These are phyloP conservation scores for Chlorella sp. DNA, from an alignment of 139 green algal genomes.

Conservation along the genomic window DNA sequence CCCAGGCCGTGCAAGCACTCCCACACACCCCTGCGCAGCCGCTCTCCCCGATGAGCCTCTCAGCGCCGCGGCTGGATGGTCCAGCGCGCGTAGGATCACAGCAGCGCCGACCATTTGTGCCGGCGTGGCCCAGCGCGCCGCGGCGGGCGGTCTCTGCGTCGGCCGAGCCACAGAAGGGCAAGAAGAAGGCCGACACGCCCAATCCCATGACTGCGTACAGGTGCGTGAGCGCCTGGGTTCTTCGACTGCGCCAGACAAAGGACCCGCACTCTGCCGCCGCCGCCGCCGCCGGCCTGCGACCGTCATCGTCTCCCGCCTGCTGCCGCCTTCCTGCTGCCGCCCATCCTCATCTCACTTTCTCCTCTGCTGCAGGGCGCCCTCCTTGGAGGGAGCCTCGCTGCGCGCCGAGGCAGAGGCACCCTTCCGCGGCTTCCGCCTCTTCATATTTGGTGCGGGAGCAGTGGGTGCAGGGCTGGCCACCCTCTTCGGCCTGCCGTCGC, in stretches of 20 bases:
- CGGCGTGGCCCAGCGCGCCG: not conserved
- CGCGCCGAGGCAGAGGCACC: slow-evolving; percentile 76
- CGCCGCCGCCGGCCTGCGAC: not conserved
- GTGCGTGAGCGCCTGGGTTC: not conserved
- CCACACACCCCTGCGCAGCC: not conserved
- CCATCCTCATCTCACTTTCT: not conserved
- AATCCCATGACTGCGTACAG: slow-evolving; percentile 14
- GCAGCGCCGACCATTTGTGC: not conserved
- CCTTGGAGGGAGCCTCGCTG: slow-evolving; percentile 51
- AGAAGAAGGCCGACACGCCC: not conserved
- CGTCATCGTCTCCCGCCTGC: too few species aligned
- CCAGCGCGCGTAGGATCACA: not conserved
- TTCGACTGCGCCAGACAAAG: too few species aligned
- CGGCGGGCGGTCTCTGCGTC: not conserved
- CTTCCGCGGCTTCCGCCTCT: slow-evolving; percentile 71
- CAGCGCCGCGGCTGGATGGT: not conserved
- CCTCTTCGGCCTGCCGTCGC: slow-evolving; percentile 65
- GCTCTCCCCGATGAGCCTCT: not conserved
- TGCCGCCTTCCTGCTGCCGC: too few species aligned
- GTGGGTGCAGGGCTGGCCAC: slow-evolving; percentile 64
- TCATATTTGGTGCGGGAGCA: slow-evolving; percentile 73
- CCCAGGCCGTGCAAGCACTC: too few species aligned
- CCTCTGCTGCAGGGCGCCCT: slow-evolving; percentile 38
- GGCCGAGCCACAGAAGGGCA: not conserved
- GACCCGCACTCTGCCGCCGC: not conserved